Base-by-base conservation (phyloP, 192 early-diverging fungal genomes). In the Coemansia sp. region DNA sequence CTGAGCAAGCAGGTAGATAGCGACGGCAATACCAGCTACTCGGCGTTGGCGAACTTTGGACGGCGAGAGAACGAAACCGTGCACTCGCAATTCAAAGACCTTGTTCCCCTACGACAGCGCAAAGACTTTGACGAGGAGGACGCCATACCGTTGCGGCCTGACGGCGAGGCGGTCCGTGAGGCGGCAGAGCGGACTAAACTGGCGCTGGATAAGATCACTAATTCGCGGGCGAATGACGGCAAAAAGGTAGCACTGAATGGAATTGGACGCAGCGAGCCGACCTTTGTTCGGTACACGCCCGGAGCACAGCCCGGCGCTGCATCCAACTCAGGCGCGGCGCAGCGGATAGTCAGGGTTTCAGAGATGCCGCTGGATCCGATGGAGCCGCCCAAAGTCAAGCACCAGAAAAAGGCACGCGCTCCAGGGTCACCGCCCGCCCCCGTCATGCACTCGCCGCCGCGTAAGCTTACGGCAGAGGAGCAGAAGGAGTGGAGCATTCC, bases 401-500 rank as follows among this genome's bases (percentile, higher is more conserved):
- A 92, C 75, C 97, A 96, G 74, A 97, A 97, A 77, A 86, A 96
- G 31, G 95, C 97, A 31, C 85, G 90, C 18, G 86, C 86, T 10
- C 92, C 97, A 18, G 92, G 92, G 11, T 95, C 94, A 4, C 96
- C 97, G 13, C 98, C 97, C 2, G 91, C 96, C n/a, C 97, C 98
- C 12, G 96, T 99, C 22, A 87, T 99, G 86, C 97, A 97, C 73
- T 98, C 97, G 31, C 98, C 98, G 46, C 96, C 98, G 13, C 93
- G 96, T 46, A 99, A 97, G 79, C 87, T 98, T 8, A 92, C 96
- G 2, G 94, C 94, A 3, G 94, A 98, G 66, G 96, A 99, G 84
- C 98, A 98, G 75, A 89, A 89, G 61, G 92, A 97, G 68, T 99
- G 98, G 98, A 87, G 93, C 9, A 95, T 99, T 61, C 98, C 98